Evolutionary conservation across 148 eudicot species (phyloP).

Genomic region (Fallopia convolvulus): DNA sequence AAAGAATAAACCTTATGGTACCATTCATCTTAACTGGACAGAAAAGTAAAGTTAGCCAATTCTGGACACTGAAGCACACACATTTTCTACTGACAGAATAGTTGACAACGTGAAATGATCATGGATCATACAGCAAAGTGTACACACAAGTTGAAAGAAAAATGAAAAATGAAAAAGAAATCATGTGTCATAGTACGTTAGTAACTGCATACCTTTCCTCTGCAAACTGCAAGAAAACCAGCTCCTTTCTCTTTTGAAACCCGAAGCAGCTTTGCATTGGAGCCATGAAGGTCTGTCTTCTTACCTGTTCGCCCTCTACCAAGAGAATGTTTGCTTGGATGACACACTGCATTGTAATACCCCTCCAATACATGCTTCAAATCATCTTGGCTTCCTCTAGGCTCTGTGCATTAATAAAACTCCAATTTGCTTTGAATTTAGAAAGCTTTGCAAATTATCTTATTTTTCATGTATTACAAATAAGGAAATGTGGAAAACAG

Average conservation of each 20-base stretch:
- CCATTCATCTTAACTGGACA: not conserved
- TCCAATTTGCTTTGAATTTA: not conserved
- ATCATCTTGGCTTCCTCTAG: slow-evolving; percentile 78
- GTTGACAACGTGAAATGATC: not conserved
- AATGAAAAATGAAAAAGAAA: not conserved
- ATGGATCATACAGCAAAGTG: not conserved
- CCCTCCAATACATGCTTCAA: slow-evolving; percentile 65
- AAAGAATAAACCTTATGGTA: not conserved
- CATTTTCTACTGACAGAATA: not conserved
- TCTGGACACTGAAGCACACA: not conserved
- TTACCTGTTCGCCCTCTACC: slow-evolving; percentile 63
- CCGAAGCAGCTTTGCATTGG: slow-evolving; percentile 21
- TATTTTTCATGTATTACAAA: too few species aligned
- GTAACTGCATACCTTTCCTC: slow-evolving; percentile 69
- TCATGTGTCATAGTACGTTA: not conserved
- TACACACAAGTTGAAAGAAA: not conserved
- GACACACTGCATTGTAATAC: slow-evolving; percentile 58
- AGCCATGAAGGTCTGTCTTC: slow-evolving; percentile 33
- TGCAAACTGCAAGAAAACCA: slow-evolving; percentile 94
- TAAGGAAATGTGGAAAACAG: too few species aligned
- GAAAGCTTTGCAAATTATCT: not conserved
- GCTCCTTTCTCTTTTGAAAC: slow-evolving; percentile 51
- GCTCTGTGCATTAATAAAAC: slow-evolving; percentile 40
- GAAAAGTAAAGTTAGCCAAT: not conserved
- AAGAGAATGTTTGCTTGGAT: slow-evolving; percentile 29